Conservation (phyloP, 495 filamentous ascomycete genomes). For the Xylaria flabelliformis region DNA sequence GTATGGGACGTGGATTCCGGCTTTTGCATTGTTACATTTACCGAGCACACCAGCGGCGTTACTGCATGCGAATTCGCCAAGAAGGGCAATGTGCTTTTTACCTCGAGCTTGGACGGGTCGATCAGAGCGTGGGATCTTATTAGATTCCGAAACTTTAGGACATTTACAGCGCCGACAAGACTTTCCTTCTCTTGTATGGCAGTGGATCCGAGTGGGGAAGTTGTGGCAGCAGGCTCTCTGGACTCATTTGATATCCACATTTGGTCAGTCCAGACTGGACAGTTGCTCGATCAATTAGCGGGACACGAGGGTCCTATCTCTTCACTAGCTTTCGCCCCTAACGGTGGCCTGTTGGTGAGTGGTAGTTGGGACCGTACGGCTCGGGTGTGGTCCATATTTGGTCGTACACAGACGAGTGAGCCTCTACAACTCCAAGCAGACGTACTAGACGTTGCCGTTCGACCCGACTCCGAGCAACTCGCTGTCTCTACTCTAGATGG, state of each 20-base stretch:
- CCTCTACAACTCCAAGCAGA: slow-evolving; percentile 90
- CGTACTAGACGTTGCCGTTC: slow-evolving; percentile 83
- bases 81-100: slow-evolving; percentile 93
- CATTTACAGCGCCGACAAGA: slow-evolving; percentile 90
- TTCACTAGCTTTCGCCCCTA: slow-evolving; percentile 83
- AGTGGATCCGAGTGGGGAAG: slow-evolving; percentile 95
- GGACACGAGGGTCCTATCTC: slow-evolving; percentile 95
- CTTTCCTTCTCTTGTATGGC: slow-evolving; percentile 91
- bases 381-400: slow-evolving; percentile 93
- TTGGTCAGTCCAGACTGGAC: slow-evolving; percentile 98
- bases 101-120: slow-evolving; percentile 90
- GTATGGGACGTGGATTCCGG: slow-evolving; percentile 96
- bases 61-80: slow-evolving; percentile 96
- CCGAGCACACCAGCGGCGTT: slow-evolving; percentile 92
- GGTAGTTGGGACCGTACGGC: slow-evolving; percentile 97
- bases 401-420: slow-evolving; percentile 90
- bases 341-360: slow-evolving; percentile 81
- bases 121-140: slow-evolving; percentile 96
- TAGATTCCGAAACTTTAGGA: slow-evolving; percentile 94
- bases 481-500: slow-evolving; percentile 93
- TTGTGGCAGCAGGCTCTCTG: slow-evolving; percentile 91
- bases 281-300: slow-evolving; percentile 86
- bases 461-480: slow-evolving; percentile 88
- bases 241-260: slow-evolving; percentile 97
- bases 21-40: slow-evolving; percentile 97